These are phyloP conservation scores for Lentinula lateritia DNA, from an alignment of 768 basidiomycete genomes.

Conservation along the genomic window DNA sequence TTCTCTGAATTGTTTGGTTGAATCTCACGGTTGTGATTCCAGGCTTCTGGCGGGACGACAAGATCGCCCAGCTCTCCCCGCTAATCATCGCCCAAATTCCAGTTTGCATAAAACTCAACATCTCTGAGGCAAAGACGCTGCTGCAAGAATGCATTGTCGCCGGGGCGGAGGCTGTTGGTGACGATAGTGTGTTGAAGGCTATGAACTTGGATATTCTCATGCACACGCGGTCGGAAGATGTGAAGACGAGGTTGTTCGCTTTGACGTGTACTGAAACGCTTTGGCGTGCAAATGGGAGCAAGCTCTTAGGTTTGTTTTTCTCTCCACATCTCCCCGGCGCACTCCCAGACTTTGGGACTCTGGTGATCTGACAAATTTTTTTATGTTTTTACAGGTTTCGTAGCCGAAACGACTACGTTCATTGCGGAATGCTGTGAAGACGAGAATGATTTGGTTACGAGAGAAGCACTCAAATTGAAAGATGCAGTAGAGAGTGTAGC, in stretches of 20 bases:
- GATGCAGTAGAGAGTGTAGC: slow-evolving; percentile 66
- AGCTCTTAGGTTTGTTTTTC: slow-evolving; percentile 55
- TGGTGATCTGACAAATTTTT: too few relatives aligned
- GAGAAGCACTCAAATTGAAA: slow-evolving; percentile 62
- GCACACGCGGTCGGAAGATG: slow-evolving; percentile 84
- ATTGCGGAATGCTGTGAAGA: slow-evolving; percentile 86
- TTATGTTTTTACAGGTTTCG: slow-evolving; percentile 48
- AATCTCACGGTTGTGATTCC: neutral
- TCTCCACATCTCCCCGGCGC: neutral
- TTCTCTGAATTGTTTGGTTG: neutral
- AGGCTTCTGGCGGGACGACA: slow-evolving; percentile 92
- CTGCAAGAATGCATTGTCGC: slow-evolving; percentile 50
- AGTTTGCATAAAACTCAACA: slow-evolving; percentile 34
- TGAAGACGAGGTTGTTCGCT: slow-evolving; percentile 62
- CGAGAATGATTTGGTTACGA: slow-evolving; percentile 79
- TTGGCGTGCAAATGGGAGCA: slow-evolving; percentile 74
- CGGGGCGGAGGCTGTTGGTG: slow-evolving; percentile 45
- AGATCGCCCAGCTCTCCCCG: slow-evolving; percentile 55
- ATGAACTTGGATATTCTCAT: slow-evolving; percentile 83
- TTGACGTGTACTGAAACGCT: slow-evolving; percentile 62
- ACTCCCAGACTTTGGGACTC: too few relatives aligned
- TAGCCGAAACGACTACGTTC: slow-evolving; percentile 78
- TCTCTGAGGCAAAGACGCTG: slow-evolving; percentile 26
- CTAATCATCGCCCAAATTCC: slow-evolving; percentile 64
- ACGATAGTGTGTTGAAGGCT: slow-evolving; percentile 66